Evolutionary conservation across 2,329 filamentous ascomycete species (phyloP).

Genomic region (Biscogniauxia mediterranea): DNA sequence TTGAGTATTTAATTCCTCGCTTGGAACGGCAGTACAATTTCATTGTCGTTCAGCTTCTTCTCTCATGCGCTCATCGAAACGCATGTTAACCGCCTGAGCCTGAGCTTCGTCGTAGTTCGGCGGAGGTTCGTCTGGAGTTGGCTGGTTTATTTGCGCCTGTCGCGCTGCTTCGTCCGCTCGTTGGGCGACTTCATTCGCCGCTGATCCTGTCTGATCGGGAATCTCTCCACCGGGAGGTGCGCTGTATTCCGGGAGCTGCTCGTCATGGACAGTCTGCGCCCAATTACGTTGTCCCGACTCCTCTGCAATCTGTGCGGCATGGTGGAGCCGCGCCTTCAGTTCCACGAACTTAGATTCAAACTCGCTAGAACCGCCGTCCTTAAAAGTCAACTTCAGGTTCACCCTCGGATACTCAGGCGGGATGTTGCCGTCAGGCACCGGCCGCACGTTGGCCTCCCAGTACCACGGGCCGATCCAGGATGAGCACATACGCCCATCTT

Average conservation of each 20-base stretch:
- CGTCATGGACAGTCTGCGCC: constrained; percentile 64
- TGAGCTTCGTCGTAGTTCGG: constrained; percentile 92
- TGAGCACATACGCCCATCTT: constrained; percentile 81
- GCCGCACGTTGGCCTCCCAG: constrained; percentile 78
- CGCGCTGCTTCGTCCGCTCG: constrained; percentile 25
- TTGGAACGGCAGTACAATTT: constrained; percentile 25
- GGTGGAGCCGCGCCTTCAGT: constrained; percentile 78
- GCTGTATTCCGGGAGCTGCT: constrained; percentile 87
- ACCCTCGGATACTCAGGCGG: constrained; percentile 70
- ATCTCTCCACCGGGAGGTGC: constrained; percentile 43
- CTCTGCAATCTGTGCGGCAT: constrained; percentile 73
- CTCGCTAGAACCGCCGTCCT: constrained; percentile 91
- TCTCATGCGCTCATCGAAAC: constrained; percentile 68
- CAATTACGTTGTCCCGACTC: constrained; percentile 60
- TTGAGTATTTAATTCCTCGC: constrained; percentile 3
- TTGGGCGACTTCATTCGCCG: constrained; percentile 25
- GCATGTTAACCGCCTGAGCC: constrained; percentile 59
- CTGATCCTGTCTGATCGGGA: constrained; percentile 13
- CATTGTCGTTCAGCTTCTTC: constrained; percentile 66
- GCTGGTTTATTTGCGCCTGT: constrained; percentile 31
- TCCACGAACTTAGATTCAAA: constrained; percentile 81
- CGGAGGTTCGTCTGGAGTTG: constrained; percentile 70
- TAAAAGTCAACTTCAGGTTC: constrained; percentile 84
- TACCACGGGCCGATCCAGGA: constrained; percentile 93
- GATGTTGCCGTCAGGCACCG: constrained; percentile 80